Percentiles rank a stretch among this genome's conserved stretches.
phyloP scores from a whole-genome alignment of 208 protist genomes.

The Phytomonas sp. region DNA sequence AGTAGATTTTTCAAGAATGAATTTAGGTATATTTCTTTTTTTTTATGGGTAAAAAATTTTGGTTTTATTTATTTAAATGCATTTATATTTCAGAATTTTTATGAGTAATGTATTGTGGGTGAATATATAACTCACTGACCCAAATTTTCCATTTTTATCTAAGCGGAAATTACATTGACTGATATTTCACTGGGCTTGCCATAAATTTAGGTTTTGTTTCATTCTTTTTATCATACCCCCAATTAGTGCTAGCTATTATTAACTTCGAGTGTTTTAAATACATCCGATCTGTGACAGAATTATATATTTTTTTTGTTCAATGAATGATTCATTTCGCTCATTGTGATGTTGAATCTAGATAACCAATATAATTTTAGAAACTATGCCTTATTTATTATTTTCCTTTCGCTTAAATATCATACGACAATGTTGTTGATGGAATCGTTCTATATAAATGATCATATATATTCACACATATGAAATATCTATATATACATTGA shows the following conservation, averaged over 20 bases:
- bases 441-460: not conserved
- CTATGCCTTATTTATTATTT: not conserved
- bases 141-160: not conserved
- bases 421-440: not conserved
- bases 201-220: constrained; percentile 10
- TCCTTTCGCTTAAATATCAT: not conserved
- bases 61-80: not conserved
- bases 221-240: not conserved
- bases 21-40: not conserved
- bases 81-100: not conserved
- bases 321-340: not conserved
- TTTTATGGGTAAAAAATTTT: not conserved
- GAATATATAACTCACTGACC: not conserved
- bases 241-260: too few relatives aligned
- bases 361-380: not conserved
- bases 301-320: not conserved
- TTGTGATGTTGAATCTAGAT: not conserved
- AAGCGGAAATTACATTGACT: not conserved
- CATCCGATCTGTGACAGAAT: not conserved
- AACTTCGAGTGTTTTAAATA: too few relatives aligned
- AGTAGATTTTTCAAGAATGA: too few relatives aligned
- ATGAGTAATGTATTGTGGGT: not conserved
- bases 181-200: not conserved
- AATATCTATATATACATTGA: not conserved
- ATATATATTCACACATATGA: not conserved